Percentiles rank a stretch among this genome's conserved stretches.
Conservation (phyloP, 2,329 filamentous ascomycete species). For the Fusarium veterinarium region DNA sequence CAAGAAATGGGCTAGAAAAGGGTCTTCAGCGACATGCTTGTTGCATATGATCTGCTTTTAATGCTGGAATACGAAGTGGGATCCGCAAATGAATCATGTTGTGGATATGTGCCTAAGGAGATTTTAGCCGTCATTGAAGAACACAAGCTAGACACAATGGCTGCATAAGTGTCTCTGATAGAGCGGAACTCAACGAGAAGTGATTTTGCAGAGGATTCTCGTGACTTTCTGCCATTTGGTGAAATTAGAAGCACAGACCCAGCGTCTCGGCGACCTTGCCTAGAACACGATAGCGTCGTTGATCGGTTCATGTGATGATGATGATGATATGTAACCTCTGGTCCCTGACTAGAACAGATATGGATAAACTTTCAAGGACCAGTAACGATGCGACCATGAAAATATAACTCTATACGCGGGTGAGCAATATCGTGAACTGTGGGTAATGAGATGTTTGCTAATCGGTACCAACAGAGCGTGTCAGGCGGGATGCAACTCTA, state of each 20-base stretch:
- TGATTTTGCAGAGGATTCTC: background rate
- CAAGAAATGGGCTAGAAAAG: background rate
- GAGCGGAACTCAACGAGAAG: background rate
- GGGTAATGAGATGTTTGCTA: constrained; percentile 13
- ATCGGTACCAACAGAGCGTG: constrained; percentile 7
- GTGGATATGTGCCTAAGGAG: constrained; percentile 2
- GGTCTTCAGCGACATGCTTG: constrained; percentile 18
- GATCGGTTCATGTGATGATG: constrained; percentile 31
- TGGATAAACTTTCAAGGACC: constrained; percentile 13
- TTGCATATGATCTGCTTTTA: constrained; percentile 31
- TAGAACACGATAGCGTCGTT: constrained; percentile 9
- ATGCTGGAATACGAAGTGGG: constrained; percentile 20
- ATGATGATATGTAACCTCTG: constrained; percentile 12
- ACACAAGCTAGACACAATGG: background rate
- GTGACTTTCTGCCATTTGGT: background rate
- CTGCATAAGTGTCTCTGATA: constrained; percentile 2
- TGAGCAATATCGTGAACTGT: constrained; percentile 3
- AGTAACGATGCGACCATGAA: constrained; percentile 9
- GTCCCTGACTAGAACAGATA: constrained; percentile 35
- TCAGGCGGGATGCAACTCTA: constrained; percentile 29
- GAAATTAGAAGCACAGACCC: constrained; percentile 22
- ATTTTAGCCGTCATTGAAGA: background rate
- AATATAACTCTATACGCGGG: background rate
- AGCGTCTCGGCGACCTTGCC: constrained; percentile 26
- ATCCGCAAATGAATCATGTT: constrained; percentile 5